Evolutionary conservation across 78 protist species (phyloP), one percentile per base, ranked within the genome.

Genomic region (Cavenderia fasciculata): DNA sequence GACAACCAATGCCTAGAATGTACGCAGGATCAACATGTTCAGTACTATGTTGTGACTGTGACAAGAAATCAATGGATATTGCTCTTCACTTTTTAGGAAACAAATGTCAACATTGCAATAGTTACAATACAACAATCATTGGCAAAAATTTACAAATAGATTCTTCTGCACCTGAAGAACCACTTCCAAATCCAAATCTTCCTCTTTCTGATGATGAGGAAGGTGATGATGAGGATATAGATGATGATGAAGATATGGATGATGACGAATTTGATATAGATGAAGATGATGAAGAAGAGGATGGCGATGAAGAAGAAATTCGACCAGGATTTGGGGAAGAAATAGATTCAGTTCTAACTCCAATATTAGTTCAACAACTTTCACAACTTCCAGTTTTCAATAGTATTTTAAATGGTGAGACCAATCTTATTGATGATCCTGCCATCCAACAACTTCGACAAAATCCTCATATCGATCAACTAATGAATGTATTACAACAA

Each of bases 41-140:
- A 21, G 61, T 93, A 25, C 59, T 87, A 33, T 94, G 96, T 62
- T 79, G 73, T 84, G 96, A 94, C 61, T 94, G 96, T 33, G 65
- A 78, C 3, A 4, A 6, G 3, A 19, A 63, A 33, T 44, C 66
- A 16, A 12, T 27, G 18, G 52, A 40, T 29, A 51, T 44, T 25
- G 43, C 56, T 43, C 66, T 72, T 65, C 94, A 94, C 52, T 94
- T 87, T 65, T 10, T 57, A 34, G 74, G 86, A 31, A 86, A 82
- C 43, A 93, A 93, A 79, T 93, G 95, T 57, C 1, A 29, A 10
- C 10, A 19, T 1, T 93, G 95, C 44, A 86, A 77, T 0, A 66
- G 88, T 11, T 93, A 63, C 51, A 93, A 93, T 59, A 93, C 95
- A 21, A 79, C 82, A 12, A 52, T 61, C 19, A 61, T 49, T 12